Conservation (phyloP, 306 rosid genomes). For the Morella rubra region DNA sequence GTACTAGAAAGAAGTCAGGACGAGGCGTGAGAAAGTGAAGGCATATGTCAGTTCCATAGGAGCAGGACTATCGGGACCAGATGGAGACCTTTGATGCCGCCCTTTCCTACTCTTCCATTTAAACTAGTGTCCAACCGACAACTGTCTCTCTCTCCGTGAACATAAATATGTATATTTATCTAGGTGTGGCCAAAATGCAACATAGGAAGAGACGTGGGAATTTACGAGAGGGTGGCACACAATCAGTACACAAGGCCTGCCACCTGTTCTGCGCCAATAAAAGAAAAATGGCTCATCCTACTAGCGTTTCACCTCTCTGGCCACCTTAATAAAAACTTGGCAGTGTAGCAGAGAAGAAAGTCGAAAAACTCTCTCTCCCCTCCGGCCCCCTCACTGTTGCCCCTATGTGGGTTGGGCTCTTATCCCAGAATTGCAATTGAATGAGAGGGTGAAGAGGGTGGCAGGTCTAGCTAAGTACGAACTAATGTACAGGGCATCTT, state of each 20-base stretch:
- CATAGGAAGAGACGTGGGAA: constrained; percentile 34
- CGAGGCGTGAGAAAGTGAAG: constrained; percentile 78
- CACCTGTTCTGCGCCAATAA: constrained; percentile 33
- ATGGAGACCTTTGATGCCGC: constrained; percentile 54
- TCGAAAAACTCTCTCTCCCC: constrained; percentile 31
- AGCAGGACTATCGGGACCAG: constrained; percentile 58
- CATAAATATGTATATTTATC: background rate
- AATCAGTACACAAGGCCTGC: constrained; percentile 40
- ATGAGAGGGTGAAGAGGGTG: background rate
- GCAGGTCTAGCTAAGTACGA: constrained; percentile 3
- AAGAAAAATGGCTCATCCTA: constrained; percentile 44
- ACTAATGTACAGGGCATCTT: constrained; percentile 19
- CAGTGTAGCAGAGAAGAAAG: constrained; percentile 48
- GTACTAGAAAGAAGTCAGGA: constrained; percentile 26
- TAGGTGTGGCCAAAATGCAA: constrained; percentile 33
- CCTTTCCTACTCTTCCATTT: constrained; percentile 21
- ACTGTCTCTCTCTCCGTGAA: constrained; percentile 10
- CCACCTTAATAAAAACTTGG: constrained; percentile 47
- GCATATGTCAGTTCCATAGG: constrained; percentile 67
- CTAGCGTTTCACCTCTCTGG: constrained; percentile 27
- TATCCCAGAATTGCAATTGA: constrained; percentile 21
- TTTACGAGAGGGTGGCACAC: constrained; percentile 42
- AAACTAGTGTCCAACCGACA: constrained; percentile 38
- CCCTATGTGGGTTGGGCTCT: constrained; percentile 41
- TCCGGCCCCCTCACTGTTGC: constrained; percentile 29